Evolutionary conservation across 345 rosid species (phyloP).

Genomic region (Physaria fendleri): DNA sequence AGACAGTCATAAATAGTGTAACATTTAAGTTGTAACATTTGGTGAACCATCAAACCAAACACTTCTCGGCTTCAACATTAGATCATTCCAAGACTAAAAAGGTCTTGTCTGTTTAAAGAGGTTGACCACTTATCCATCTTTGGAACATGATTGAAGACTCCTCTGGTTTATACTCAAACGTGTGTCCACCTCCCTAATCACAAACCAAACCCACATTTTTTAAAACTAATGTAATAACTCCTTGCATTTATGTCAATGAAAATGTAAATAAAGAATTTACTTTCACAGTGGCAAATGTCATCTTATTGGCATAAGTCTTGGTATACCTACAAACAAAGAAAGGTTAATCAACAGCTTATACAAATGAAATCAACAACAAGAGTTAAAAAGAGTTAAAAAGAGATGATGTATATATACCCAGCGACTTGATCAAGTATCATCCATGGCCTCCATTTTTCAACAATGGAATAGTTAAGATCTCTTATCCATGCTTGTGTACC

Average conservation of each 20-base stretch:
- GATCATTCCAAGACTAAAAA: too few species aligned
- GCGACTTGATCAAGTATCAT: conserved; percentile 38
- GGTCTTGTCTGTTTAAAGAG: not conserved
- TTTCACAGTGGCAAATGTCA: conserved; percentile 72
- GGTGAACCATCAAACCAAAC: too few species aligned
- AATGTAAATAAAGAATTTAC: conserved; percentile 12
- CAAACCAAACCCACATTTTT: not conserved
- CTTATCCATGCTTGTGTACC: conserved; percentile 55
- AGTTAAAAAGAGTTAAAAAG: not conserved
- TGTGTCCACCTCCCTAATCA: conserved; percentile 70
- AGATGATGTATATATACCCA: conserved; percentile 32
- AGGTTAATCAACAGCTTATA: not conserved
- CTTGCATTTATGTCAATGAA: not conserved
- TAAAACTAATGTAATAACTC: not conserved
- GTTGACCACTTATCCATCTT: conserved; percentile 23
- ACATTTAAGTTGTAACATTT: too few species aligned
- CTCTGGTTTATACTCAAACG: conserved; percentile 38
- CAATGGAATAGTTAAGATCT: conserved; percentile 39
- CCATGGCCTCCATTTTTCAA: conserved; percentile 60
- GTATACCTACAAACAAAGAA: conserved; percentile 36
- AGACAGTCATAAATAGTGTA: too few species aligned
- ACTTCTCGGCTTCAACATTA: too few species aligned
- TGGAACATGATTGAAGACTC: conserved; percentile 41
- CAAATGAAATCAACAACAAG: too few species aligned
- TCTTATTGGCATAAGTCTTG: conserved; percentile 43